Conservation (phyloP, 257 asterid species). For the Cordia subcordata region DNA sequence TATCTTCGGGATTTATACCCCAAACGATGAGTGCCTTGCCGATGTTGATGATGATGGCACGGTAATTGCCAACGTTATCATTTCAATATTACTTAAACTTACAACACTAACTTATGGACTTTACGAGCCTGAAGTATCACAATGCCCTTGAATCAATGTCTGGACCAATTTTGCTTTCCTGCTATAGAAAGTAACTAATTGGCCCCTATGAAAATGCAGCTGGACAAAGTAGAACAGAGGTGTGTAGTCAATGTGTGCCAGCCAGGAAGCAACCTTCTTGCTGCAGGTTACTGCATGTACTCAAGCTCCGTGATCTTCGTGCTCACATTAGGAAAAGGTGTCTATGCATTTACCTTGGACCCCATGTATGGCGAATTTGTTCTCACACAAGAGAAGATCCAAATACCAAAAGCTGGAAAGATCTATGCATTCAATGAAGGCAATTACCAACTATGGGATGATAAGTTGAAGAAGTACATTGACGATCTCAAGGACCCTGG, state of each 20-base stretch:
- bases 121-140: too few relatives aligned
- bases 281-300: slow-evolving; percentile 96
- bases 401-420: slow-evolving; percentile 79
- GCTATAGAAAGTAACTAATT: too few relatives aligned
- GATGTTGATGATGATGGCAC: slow-evolving; percentile 55
- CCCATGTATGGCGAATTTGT: slow-evolving; percentile 95
- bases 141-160: too few relatives aligned
- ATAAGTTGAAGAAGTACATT: slow-evolving; percentile 72
- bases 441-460: slow-evolving; percentile 90
- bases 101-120: too few relatives aligned
- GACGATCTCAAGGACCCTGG: slow-evolving; percentile 93
- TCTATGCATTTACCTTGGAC: slow-evolving; percentile 70
- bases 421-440: slow-evolving; percentile 89
- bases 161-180: too few relatives aligned
- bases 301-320: slow-evolving; percentile 85
- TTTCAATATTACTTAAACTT: too few relatives aligned
- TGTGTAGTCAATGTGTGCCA: slow-evolving; percentile 89
- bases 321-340: slow-evolving; percentile 74
- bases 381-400: slow-evolving; percentile 63
- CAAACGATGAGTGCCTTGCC: slow-evolving; percentile 78
- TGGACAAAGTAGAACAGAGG: slow-evolving; percentile 41
- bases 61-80: slow-evolving; percentile 29
- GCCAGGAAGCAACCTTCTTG: slow-evolving; percentile 81
- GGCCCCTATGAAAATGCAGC: slow-evolving; percentile 34
- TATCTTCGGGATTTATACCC: slow-evolving; percentile 86